Base-by-base conservation (phyloP, 192 early-diverging fungal genomes). In the Coemansia sp. region DNA sequence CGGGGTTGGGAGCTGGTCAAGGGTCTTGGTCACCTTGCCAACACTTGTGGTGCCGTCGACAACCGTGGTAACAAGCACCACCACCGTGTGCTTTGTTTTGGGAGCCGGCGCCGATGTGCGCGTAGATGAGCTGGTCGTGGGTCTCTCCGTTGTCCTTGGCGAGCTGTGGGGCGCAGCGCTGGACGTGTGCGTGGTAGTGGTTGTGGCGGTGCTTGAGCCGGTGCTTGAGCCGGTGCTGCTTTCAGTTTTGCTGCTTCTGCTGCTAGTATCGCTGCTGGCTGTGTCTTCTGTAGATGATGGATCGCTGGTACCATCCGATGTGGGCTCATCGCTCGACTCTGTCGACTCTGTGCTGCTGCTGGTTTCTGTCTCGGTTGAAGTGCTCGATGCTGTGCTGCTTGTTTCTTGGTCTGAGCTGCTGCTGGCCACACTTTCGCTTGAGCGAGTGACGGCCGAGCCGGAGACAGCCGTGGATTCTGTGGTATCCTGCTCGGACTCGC, bases 41-140 rank as follows among this genome's bases (percentile, higher is more conserved):
- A 65, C 30, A n/a, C 63, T 66, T 4, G 22, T 52, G 2, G 65
- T 60, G 1, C 69, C 65, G 36, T 76, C 75, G 25, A 76, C 75
- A 76, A 64, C 59, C 0, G 63, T 67, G 28, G 69, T 76, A 14
- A 77, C 11, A 7, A 72, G 28, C 51, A 60, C 52, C 12, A 77
- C 54, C 18, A 77, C 66, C 17, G 75, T 77, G 25, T 71, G 68
- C 22, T 56, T 68, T 2, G 69, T 31, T n/a, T 49, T 28, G 18
- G 58, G 32, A 0, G 17, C 25, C 16, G 69, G 57, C 2, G 38
- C 29, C 10, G 69, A 60, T 10, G 14, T 52, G 12, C 33, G 32
- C 20, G 57, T 38, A 3, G 20, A 7, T 40, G 55, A 31, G 55
- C 28, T 56, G 32, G 55, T 33, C 30, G 55, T 32, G 1, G 55